Evolutionary conservation across 805 yeast genomes (phyloP).

Genomic region (Metschnikowia gruessii): DNA sequence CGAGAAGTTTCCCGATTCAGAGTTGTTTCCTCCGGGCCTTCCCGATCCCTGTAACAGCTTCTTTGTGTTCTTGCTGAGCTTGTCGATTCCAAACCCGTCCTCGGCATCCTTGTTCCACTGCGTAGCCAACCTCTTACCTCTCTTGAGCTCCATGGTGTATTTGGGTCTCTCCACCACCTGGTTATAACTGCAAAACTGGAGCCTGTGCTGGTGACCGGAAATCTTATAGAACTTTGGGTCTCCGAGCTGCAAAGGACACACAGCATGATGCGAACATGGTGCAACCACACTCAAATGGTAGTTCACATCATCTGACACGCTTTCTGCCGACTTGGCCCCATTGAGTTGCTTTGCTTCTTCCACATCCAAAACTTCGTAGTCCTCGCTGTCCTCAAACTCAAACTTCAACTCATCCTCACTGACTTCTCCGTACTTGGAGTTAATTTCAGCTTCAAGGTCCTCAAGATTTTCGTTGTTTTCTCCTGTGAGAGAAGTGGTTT

Average conservation of each 20-base stretch:
- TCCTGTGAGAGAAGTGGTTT: not conserved
- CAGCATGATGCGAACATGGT: slow-evolving; percentile 86
- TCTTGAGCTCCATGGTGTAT: slow-evolving; percentile 77
- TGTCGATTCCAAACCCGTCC: slow-evolving; percentile 53
- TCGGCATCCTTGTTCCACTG: slow-evolving; percentile 61
- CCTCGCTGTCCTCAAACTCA: slow-evolving; percentile 42
- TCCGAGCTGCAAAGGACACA: slow-evolving; percentile 80
- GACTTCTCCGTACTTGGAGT: slow-evolving; percentile 42
- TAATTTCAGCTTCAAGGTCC: slow-evolving; percentile 26
- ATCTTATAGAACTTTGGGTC: slow-evolving; percentile 64
- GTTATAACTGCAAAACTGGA: slow-evolving; percentile 73
- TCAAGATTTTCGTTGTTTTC: slow-evolving; percentile 17
- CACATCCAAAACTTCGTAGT: slow-evolving; percentile 27
- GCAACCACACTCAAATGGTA: slow-evolving; percentile 69
- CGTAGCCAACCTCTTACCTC: slow-evolving; percentile 71
- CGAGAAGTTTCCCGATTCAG: slow-evolving; percentile 69
- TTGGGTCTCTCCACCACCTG: slow-evolving; percentile 74
- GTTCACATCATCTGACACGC: slow-evolving; percentile 29
- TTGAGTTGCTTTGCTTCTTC: slow-evolving; percentile 17
- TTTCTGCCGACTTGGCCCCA: not conserved
- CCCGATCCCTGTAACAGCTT: slow-evolving; percentile 67
- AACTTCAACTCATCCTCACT: slow-evolving; percentile 45
- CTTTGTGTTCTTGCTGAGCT: slow-evolving; percentile 25
- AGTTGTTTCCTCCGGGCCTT: slow-evolving; percentile 65
- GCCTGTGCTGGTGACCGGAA: slow-evolving; percentile 53